These are phyloP conservation scores for Pleurotus sapidus DNA, from an alignment of 768 basidiomycete species.

Conservation along the genomic window DNA sequence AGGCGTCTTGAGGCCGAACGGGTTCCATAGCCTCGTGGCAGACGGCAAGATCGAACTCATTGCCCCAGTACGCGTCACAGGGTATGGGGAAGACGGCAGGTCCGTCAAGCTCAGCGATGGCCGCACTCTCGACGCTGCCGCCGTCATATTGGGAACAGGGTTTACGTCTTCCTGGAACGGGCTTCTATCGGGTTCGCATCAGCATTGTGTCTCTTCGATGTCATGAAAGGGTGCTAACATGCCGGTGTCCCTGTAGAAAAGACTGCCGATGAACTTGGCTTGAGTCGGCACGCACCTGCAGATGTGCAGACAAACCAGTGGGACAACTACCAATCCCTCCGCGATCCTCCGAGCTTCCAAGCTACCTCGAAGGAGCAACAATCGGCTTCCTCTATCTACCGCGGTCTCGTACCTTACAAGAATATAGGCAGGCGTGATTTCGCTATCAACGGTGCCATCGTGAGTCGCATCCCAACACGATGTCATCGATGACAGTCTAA, in stretches of 20 bases:
- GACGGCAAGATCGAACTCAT: constrained; percentile 47
- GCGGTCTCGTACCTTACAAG: constrained; percentile 60
- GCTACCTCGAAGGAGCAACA: constrained; percentile 28
- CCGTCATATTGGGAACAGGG: constrained; percentile 56
- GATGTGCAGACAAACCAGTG: constrained; percentile 22
- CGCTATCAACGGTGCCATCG: constrained; percentile 61
- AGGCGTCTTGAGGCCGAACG: constrained; percentile 40
- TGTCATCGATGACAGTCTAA: not conserved
- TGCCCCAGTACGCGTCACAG: constrained; percentile 37
- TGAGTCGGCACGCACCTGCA: constrained; percentile 34
- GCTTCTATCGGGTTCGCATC: constrained; percentile 28
- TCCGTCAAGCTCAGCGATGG: constrained; percentile 44
- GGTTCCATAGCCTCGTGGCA: constrained; percentile 50
- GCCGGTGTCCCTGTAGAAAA: constrained; percentile 28
- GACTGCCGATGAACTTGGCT: constrained; percentile 47
- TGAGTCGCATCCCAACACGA: constrained; percentile 23
- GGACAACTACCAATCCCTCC: constrained; percentile 33
- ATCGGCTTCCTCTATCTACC: constrained; percentile 50
- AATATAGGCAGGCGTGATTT: constrained; percentile 56
- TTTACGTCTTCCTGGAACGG: constrained; percentile 55
- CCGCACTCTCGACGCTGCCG: constrained; percentile 36
- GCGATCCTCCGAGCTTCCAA: constrained; percentile 34
- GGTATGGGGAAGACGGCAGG: constrained; percentile 31
- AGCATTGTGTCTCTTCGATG: too few relatives aligned
- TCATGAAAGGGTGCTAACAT: not conserved